Evolutionary conservation across 225 moss, liverwort and hornwort species (phyloP).

Genomic region (Pseudoscleropodium purum): DNA sequence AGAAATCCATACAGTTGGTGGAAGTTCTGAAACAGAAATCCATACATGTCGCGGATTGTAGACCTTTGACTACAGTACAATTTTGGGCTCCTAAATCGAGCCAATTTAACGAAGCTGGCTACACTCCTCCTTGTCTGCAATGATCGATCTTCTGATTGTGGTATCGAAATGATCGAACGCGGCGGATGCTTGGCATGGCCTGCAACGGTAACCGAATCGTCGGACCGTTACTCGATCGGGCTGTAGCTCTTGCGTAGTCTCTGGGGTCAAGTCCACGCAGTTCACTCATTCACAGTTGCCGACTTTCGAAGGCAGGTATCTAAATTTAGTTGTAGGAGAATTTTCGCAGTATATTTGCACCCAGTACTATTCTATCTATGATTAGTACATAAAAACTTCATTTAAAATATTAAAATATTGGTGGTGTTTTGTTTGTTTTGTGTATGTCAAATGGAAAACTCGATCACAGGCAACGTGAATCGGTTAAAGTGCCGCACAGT

Average conservation of each 20-base stretch:
- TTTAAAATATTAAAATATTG: background rate
- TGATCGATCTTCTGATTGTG: background rate
- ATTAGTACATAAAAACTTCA: fast-evolving
- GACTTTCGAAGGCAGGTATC: background rate
- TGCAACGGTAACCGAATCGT: background rate
- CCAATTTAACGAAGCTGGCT: background rate
- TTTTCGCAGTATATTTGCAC: no score
- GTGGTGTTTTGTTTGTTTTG: background rate
- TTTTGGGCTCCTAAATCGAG: background rate
- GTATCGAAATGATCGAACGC: background rate
- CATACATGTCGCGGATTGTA: background rate
- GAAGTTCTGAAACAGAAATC: background rate
- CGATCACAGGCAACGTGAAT: background rate
- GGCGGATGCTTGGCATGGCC: background rate
- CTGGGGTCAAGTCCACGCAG: background rate
- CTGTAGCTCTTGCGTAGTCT: background rate
- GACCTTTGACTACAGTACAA: background rate
- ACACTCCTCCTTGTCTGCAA: background rate
- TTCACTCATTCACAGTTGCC: background rate
- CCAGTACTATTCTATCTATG: background rate
- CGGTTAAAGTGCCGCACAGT: background rate
- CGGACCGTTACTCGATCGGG: background rate
- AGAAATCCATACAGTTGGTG: background rate
- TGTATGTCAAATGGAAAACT: background rate
- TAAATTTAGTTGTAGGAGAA: background rate